phyloP scores from a whole-genome alignment of 345 rosid genomes.

The Eucalyptus paniculata region DNA sequence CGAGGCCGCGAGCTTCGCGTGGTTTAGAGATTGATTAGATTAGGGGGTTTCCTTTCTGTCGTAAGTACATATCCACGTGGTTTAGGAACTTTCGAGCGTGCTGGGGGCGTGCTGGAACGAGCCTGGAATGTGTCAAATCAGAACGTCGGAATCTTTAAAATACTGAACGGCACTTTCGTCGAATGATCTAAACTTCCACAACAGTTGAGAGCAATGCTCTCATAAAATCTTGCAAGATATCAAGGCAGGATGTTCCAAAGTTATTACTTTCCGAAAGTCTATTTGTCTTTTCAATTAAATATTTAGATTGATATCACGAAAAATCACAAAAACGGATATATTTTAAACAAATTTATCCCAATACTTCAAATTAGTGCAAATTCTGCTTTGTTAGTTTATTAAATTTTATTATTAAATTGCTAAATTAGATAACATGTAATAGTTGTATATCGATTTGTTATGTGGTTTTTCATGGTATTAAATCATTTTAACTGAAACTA shows the following conservation, averaged over 20 bases:
- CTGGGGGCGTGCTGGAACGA: background rate
- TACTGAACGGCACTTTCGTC: fast-evolving
- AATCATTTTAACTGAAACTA: too few species aligned
- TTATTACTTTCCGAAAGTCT: fast-evolving
- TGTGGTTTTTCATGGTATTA: background rate
- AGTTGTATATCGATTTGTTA: too few species aligned
- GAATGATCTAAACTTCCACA: fast-evolving
- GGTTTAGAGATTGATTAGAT: background rate
- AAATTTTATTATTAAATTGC: fast-evolving
- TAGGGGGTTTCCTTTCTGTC: background rate
- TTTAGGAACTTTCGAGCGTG: background rate
- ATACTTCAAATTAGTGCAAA: too few species aligned
- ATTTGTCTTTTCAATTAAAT: too few species aligned
- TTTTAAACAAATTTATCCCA: too few species aligned
- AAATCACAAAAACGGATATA: too few species aligned
- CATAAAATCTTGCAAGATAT: background rate
- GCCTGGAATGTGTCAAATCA: background rate
- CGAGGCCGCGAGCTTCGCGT: background rate
- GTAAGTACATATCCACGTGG: background rate
- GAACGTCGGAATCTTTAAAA: background rate
- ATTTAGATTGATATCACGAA: too few species aligned
- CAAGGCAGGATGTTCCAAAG: background rate
- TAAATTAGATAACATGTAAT: fast-evolving
- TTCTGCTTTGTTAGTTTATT: fast-evolving
- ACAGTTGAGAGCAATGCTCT: background rate